A percentile compares a stretch with the other conserved stretches of the same genome.
These are phyloP conservation scores for Macadamia tetraphylla DNA, from an alignment of 164 flowering plant species.

Conservation along the genomic window DNA sequence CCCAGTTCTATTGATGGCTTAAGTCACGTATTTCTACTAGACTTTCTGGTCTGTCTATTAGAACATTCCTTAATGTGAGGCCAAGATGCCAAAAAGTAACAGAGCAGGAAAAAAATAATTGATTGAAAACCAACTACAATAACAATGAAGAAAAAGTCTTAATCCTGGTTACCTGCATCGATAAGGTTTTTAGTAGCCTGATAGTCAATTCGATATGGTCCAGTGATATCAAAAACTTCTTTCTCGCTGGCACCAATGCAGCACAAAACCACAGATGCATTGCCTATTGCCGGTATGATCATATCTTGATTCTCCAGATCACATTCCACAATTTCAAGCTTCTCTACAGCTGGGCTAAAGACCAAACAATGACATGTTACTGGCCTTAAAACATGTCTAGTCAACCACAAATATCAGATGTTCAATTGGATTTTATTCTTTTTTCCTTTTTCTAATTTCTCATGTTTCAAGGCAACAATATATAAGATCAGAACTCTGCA, in stretches of 20 bases:
- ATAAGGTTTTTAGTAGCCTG: slow-evolving; percentile 80
- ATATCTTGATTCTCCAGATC: slow-evolving; percentile 70
- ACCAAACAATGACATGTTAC: slow-evolving; percentile 55
- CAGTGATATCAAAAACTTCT: slow-evolving; percentile 83
- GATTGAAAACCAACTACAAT: neutral
- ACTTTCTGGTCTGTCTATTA: neutral
- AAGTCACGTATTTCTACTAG: neutral
- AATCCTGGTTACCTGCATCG: slow-evolving; percentile 68
- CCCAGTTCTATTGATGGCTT: neutral
- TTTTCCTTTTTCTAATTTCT: neutral
- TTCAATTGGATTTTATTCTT: neutral
- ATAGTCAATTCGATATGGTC: slow-evolving; percentile 90
- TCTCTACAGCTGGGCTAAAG: slow-evolving; percentile 96
- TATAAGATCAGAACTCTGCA: slow-evolving; percentile 1
- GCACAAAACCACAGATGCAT: slow-evolving; percentile 78
- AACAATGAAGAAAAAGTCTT: neutral
- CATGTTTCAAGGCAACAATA: neutral
- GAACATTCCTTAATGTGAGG: neutral
- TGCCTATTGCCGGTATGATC: slow-evolving; percentile 65
- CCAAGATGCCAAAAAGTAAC: neutral
- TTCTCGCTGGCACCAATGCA: slow-evolving; percentile 99
- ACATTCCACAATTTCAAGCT: slow-evolving; percentile 92
- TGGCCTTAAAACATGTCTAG: slow-evolving; percentile 5
- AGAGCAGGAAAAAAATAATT: neutral
- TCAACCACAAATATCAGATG: neutral